Evolutionary conservation across 164 flowering plant genomes (phyloP).

Genomic region (Tinospora cordifolia): DNA sequence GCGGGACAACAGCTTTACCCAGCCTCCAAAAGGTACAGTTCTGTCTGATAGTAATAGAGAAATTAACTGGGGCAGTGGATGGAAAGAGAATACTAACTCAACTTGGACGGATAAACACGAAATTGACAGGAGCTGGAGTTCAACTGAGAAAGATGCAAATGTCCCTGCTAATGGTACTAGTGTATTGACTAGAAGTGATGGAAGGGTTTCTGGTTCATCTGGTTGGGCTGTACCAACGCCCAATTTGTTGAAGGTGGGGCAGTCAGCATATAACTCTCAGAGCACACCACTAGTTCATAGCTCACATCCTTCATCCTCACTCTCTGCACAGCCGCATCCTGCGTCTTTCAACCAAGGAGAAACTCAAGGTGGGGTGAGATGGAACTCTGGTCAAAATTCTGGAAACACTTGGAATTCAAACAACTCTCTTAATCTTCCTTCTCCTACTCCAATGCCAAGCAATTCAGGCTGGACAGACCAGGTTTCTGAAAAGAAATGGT

Average conservation of each 20-base stretch:
- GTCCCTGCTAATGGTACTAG: constrained; percentile 12
- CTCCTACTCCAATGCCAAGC: constrained; percentile 50
- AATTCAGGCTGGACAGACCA: constrained; percentile 33
- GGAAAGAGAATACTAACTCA: constrained; percentile 10
- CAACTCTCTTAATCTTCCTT: constrained; percentile 42
- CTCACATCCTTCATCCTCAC: constrained; percentile 19
- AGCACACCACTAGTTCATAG: constrained; percentile 18
- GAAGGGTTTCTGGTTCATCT: constrained; percentile 24
- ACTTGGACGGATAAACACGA: constrained; percentile 13
- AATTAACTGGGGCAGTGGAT: constrained; percentile 12
- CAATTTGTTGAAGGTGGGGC: constrained; percentile 20
- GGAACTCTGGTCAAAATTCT: constrained; percentile 23
- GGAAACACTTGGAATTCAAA: constrained; percentile 22
- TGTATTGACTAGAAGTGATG: constrained; percentile 6
- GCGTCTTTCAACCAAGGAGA: constrained; percentile 23
- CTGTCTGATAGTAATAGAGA: constrained; percentile 9
- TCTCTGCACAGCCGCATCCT: constrained; percentile 26
- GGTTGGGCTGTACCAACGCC: constrained; percentile 18
- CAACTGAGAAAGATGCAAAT: constrained; percentile 14
- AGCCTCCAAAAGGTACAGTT: constrained; percentile 17
- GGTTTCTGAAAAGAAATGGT: constrained; percentile 40
- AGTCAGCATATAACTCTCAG: constrained; percentile 18
- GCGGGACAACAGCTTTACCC: constrained; percentile 17
- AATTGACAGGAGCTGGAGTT: constrained; percentile 12
- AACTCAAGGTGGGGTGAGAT: constrained; percentile 23